Evolutionary conservation across 2,329 filamentous ascomycete genomes (phyloP).

Genomic region (Hypoxylon rubiginosum): DNA sequence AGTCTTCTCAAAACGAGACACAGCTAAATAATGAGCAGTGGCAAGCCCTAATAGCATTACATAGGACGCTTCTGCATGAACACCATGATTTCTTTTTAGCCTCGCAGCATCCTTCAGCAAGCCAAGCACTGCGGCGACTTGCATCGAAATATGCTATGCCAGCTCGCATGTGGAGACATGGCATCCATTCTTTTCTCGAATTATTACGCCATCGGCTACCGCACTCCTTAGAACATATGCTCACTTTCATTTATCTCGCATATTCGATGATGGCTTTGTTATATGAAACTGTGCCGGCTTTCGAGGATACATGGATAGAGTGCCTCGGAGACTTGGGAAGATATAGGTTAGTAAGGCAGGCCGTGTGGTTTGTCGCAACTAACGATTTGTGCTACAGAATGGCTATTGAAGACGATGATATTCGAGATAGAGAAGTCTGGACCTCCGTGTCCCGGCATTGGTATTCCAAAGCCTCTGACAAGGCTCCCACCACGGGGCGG

Average conservation of each 20-base stretch:
- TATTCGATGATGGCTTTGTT: constrained; percentile 92
- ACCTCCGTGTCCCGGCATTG: constrained; percentile 82
- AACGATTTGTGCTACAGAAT: constrained; percentile 65
- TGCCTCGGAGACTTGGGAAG: constrained; percentile 88
- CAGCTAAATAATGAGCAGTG: constrained; percentile 77
- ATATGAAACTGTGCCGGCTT: constrained; percentile 85
- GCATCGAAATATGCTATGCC: constrained; percentile 92
- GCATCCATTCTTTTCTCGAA: constrained; percentile 88
- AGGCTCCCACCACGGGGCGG: constrained; percentile 79
- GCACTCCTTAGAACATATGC: constrained; percentile 85
- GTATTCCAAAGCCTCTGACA: constrained; percentile 87
- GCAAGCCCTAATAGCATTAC: constrained; percentile 85
- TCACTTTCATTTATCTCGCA: constrained; percentile 88
- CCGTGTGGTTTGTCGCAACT: constrained; percentile 4
- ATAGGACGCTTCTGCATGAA: constrained; percentile 84
- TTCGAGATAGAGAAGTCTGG: constrained; percentile 83
- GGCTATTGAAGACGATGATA: constrained; percentile 89
- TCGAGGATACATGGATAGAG: constrained; percentile 93
- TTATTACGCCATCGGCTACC: constrained; percentile 81
- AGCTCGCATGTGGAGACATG: constrained; percentile 92
- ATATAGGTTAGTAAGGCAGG: constrained; percentile 63
- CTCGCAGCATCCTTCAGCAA: constrained; percentile 86
- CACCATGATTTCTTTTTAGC: constrained; percentile 91
- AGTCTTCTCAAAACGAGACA: constrained; percentile 59
- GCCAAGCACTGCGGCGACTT: constrained; percentile 73